Percentiles rank a stretch among this genome's conserved stretches.
Evolutionary conservation across 2,329 filamentous ascomycete species (phyloP).

Genomic region (Pezizomycotina sp.): DNA sequence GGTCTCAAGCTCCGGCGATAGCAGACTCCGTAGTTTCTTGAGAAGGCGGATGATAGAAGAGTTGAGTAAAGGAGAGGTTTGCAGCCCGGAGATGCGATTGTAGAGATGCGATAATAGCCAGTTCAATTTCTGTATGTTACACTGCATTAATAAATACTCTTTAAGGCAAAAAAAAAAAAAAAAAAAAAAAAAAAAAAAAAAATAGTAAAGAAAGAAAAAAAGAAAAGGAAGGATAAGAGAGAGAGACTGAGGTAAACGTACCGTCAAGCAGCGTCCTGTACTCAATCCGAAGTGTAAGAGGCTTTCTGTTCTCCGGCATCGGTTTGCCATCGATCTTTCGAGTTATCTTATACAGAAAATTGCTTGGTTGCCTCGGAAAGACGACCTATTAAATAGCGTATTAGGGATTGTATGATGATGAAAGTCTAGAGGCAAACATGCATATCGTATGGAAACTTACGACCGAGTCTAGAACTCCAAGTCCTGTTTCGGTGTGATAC

Average conservation of each 20-base stretch:
- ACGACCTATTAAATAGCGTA: slow-evolving; percentile 32
- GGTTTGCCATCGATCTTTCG: no score
- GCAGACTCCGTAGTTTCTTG: slow-evolving; percentile 34
- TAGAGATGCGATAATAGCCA: slow-evolving; percentile 7
- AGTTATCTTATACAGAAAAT: slow-evolving; percentile 20
- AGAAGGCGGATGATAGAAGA: slow-evolving; percentile 29
- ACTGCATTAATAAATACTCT: no score
- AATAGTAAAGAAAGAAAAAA: no score
- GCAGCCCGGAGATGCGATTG: slow-evolving; percentile 4
- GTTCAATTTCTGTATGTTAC: slow-evolving; percentile 13
- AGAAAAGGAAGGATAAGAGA: no score
- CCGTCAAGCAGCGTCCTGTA: no score
- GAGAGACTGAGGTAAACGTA: no score
- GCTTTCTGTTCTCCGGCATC: no score
- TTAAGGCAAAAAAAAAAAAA: no score
- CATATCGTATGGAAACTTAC: no score
- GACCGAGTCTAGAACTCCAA: slow-evolving; percentile 14
- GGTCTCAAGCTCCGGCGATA: slow-evolving; percentile 28
- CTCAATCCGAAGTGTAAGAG: no score
- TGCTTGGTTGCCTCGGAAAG: slow-evolving; percentile 27
- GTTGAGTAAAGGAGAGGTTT: slow-evolving; percentile 27
- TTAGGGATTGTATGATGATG: slow-evolving; percentile 14
- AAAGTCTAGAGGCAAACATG: no score
- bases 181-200: no score
- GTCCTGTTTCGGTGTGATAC: slow-evolving; percentile 47